These are phyloP conservation scores for Yamadazyma songkhlaensis DNA, from an alignment of 1,139 yeast genomes.

Conservation along the genomic window DNA sequence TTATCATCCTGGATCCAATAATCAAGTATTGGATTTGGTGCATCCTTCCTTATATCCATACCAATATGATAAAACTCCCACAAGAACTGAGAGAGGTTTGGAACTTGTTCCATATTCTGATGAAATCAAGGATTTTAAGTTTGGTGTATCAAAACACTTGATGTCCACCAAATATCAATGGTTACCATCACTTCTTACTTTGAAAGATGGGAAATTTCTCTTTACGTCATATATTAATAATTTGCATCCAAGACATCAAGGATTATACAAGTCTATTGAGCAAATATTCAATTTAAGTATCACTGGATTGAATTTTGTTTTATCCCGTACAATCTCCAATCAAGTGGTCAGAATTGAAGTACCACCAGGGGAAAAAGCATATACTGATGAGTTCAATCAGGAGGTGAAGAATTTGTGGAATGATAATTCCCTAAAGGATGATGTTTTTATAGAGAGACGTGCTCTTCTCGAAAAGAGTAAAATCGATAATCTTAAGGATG, in stretches of 20 bases:
- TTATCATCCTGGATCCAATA: constrained; percentile 36
- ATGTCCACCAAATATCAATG: constrained; percentile 28
- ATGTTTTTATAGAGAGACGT: background rate
- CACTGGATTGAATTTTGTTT: constrained; percentile 30
- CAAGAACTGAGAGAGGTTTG: constrained; percentile 8
- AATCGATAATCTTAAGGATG: constrained; percentile 5
- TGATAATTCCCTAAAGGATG: background rate
- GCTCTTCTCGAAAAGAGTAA: constrained; percentile 5
- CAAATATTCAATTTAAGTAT: constrained; percentile 25
- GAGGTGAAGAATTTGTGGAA: too few species aligned
- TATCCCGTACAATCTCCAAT: constrained; percentile 22
- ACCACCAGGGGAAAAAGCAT: constrained; percentile 19
- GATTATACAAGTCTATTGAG: constrained; percentile 26
- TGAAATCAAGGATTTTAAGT: constrained; percentile 16
- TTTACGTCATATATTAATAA: constrained; percentile 39
- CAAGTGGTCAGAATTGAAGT: constrained; percentile 15
- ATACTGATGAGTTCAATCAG: constrained; percentile 4
- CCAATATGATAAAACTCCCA: constrained; percentile 32
- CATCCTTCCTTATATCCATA: constrained; percentile 44
- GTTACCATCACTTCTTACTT: constrained; percentile 25
- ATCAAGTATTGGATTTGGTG: constrained; percentile 38
- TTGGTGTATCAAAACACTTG: constrained; percentile 17
- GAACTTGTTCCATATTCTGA: constrained; percentile 12
- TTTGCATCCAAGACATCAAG: constrained; percentile 28
- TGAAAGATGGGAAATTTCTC: constrained; percentile 11